Percentiles rank a stretch among this genome's conserved stretches.
phyloP scores from a whole-genome alignment of 352 stramenopile genomes.

The Globisporangium mamillatum region DNA sequence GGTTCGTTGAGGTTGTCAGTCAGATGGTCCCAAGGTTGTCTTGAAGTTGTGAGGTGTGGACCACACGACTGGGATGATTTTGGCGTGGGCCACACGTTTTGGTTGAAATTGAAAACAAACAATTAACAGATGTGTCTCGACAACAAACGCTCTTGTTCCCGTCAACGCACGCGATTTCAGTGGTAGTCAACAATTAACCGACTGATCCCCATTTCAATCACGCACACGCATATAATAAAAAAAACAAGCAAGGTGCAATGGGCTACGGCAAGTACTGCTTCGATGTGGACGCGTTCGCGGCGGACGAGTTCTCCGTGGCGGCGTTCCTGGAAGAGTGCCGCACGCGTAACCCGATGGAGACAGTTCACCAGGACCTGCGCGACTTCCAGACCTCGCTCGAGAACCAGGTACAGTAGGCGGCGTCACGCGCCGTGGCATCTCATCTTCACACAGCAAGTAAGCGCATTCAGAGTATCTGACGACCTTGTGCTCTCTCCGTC shows the following conservation, averaged over 20 bases:
- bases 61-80: background rate
- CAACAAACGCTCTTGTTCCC: too few relatives aligned
- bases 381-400: constrained; percentile 83
- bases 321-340: constrained; percentile 78
- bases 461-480: background rate
- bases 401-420: constrained; percentile 53
- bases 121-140: too few relatives aligned
- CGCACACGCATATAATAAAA: background rate
- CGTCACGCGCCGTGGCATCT: background rate
- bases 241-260: constrained; percentile 18
- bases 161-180: too few relatives aligned
- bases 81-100: background rate
- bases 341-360: constrained; percentile 75
- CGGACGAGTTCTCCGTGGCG: constrained; percentile 64
- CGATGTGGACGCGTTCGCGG: constrained; percentile 74
- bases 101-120: background rate
- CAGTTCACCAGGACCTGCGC: constrained; percentile 80
- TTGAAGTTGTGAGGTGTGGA: constrained; percentile 5
- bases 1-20: background rate
- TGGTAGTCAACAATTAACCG: background rate
- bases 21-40: background rate
- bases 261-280: constrained; percentile 74
- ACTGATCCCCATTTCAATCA: background rate
- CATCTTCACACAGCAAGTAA: background rate
- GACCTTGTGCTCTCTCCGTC: background rate